phyloP scores from a whole-genome alignment of 306 rosid species.

The Acacia confusa region DNA sequence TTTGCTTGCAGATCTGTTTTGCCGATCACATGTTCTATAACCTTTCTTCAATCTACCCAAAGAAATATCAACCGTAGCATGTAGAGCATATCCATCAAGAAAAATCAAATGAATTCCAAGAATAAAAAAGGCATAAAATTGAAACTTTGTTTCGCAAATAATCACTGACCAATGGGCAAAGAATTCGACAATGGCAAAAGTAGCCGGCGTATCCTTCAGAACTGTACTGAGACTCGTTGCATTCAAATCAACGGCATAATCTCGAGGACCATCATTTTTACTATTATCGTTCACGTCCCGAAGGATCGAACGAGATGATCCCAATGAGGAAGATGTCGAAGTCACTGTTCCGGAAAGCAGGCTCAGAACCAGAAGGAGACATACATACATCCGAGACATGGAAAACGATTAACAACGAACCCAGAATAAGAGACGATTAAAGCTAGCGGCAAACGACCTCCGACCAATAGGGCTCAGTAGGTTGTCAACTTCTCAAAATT shows the following conservation, averaged over 20 bases:
- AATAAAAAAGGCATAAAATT: constrained; percentile 7
- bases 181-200: constrained; percentile 80
- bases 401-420: constrained; percentile 20
- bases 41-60: neutral
- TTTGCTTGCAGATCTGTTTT: constrained; percentile 15
- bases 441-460: neutral
- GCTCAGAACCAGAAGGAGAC: constrained; percentile 43
- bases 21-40: neutral
- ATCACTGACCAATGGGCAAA: constrained; percentile 80
- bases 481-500: constrained; percentile 1
- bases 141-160: neutral
- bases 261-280: constrained; percentile 42
- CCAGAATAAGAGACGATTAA: neutral
- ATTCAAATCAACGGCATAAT: constrained; percentile 81
- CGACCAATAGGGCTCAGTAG: constrained; percentile 33
- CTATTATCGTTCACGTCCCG: constrained; percentile 38
- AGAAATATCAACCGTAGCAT: neutral
- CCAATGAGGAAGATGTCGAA: constrained; percentile 34
- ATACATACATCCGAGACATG: constrained; percentile 44
- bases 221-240: constrained; percentile 67
- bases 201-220: constrained; percentile 75
- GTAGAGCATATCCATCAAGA: neutral
- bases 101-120: neutral
- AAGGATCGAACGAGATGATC: constrained; percentile 76
- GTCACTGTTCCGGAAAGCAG: constrained; percentile 39